Conservation (phyloP, 2,329 filamentous ascomycete species). For the Pseudonectria foliicola region DNA sequence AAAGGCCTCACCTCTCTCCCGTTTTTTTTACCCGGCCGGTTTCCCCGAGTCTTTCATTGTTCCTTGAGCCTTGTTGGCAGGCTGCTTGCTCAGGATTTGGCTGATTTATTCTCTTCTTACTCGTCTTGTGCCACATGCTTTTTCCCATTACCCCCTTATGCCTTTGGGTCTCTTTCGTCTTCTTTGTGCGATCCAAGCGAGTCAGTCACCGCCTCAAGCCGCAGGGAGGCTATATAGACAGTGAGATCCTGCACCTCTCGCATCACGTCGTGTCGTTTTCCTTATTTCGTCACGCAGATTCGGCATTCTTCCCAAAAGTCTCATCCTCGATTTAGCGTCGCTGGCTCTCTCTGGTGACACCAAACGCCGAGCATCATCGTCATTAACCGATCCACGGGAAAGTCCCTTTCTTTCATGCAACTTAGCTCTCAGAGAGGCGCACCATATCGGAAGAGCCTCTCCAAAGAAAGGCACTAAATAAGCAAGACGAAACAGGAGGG, state of each 20-base stretch:
- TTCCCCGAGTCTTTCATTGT: slow-evolving; percentile 21
- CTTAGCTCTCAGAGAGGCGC: slow-evolving; percentile 4
- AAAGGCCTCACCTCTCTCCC: slow-evolving; percentile 16
- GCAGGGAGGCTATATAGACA: slow-evolving; percentile 32
- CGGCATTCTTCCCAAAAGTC: slow-evolving; percentile 14
- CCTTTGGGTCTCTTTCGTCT: slow-evolving; percentile 14
- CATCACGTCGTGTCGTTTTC: slow-evolving; percentile 20
- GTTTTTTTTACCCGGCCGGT: slow-evolving; percentile 18
- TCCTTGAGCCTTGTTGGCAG: slow-evolving; percentile 17
- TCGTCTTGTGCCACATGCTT: slow-evolving; percentile 20
- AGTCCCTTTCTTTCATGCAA: slow-evolving; percentile 6
- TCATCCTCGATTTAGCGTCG: slow-evolving; percentile 14
- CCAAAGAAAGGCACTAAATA: slow-evolving; percentile 4
- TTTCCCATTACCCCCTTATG: slow-evolving; percentile 16
- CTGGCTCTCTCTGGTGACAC: slow-evolving; percentile 16
- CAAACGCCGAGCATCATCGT: slow-evolving; percentile 13
- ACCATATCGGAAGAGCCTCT: slow-evolving; percentile 1
- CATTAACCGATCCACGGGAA: slow-evolving; percentile 10
- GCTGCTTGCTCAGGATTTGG: slow-evolving; percentile 15
- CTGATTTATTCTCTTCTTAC: slow-evolving; percentile 10
- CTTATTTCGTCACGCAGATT: slow-evolving; percentile 3
- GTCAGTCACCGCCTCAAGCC: slow-evolving; percentile 21
- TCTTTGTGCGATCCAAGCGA: slow-evolving; percentile 20
- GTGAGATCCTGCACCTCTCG: slow-evolving; percentile 26
- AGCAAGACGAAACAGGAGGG: slow-evolving; percentile 17